A percentile compares a stretch with the other conserved stretches of the same genome.
These are phyloP conservation scores for Xylaria sp. DNA, from an alignment of 2,329 filamentous ascomycete genomes.

Conservation along the genomic window DNA sequence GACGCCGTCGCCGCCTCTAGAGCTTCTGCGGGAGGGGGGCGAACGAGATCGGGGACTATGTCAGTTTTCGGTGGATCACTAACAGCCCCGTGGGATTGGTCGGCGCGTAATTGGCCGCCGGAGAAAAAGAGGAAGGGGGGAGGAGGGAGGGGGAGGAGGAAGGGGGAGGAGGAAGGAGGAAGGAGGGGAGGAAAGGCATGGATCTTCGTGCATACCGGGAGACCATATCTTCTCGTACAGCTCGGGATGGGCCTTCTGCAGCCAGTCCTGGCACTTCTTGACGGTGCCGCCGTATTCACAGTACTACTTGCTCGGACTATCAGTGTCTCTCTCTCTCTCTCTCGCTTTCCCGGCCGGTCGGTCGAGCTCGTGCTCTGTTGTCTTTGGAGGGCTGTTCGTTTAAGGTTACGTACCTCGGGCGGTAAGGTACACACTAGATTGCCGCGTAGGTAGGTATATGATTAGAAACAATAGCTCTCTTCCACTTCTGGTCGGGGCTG, in stretches of 20 bases:
- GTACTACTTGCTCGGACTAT: constrained; percentile 64
- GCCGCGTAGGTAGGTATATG: background rate
- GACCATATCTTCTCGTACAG: constrained; percentile 85
- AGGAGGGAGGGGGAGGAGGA: too few relatives aligned
- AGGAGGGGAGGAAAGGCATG: too few relatives aligned
- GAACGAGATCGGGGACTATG: too few relatives aligned
- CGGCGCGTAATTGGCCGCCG: too few relatives aligned
- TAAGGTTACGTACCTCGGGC: constrained; percentile 56
- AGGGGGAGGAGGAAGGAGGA: too few relatives aligned
- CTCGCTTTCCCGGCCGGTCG: background rate
- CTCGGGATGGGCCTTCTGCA: constrained; percentile 71
- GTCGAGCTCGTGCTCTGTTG: background rate
- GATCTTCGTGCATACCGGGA: constrained; percentile 65
- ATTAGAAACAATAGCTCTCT: constrained; percentile 8
- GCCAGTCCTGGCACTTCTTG: constrained; percentile 98
- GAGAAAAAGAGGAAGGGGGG: background rate
- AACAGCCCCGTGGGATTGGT: too few relatives aligned
- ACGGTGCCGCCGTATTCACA: constrained; percentile 97
- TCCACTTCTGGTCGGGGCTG: constrained; percentile 6
- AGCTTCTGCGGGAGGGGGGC: constrained; percentile 58
- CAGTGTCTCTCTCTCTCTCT: constrained; percentile 20
- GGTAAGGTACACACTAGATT: constrained; percentile 63
- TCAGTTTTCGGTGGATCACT: too few relatives aligned
- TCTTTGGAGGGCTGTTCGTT: background rate
- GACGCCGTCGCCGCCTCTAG: constrained; percentile 82